phyloP scores from a whole-genome alignment of 2,329 filamentous ascomycete species.

The Zopfia rhizophila region DNA sequence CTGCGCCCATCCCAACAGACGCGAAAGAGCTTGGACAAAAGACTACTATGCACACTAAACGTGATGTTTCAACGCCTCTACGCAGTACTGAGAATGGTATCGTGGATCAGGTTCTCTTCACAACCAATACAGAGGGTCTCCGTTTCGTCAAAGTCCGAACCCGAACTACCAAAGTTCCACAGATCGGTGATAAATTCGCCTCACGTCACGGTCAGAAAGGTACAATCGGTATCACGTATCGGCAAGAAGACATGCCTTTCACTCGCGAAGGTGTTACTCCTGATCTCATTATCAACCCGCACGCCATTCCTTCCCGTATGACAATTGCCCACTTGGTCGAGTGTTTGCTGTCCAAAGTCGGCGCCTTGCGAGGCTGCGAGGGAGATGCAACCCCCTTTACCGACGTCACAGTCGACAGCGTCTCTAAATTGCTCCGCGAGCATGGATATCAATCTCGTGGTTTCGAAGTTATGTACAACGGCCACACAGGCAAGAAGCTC shows the following conservation, averaged over 20 bases:
- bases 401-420: constrained; percentile 93
- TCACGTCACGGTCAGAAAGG: constrained; percentile 99
- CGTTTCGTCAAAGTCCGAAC: constrained; percentile 98
- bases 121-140: constrained; percentile 92
- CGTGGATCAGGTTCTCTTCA: constrained; percentile 90
- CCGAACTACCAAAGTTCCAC: constrained; percentile 95
- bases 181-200: constrained; percentile 99
- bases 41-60: constrained; percentile 88
- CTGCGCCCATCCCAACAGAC: constrained; percentile 91
- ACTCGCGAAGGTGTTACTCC: constrained; percentile 89
- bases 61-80: constrained; percentile 94
- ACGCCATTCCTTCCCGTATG: constrained; percentile 99
- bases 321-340: constrained; percentile 99
- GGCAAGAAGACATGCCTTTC: constrained; percentile 99
- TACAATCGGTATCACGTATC: constrained; percentile 98
- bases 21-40: constrained; percentile 93
- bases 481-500: constrained; percentile 93
- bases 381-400: constrained; percentile 98
- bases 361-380: constrained; percentile 91
- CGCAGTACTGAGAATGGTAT: constrained; percentile 97
- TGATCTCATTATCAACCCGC: constrained; percentile 98
- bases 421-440: constrained; percentile 85
- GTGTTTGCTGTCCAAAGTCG: constrained; percentile 96
- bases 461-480: constrained; percentile 99
- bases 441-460: constrained; percentile 97